phyloP scores from a whole-genome alignment of 768 basidiomycete species.

The Xerocomellus chrysenteron region DNA sequence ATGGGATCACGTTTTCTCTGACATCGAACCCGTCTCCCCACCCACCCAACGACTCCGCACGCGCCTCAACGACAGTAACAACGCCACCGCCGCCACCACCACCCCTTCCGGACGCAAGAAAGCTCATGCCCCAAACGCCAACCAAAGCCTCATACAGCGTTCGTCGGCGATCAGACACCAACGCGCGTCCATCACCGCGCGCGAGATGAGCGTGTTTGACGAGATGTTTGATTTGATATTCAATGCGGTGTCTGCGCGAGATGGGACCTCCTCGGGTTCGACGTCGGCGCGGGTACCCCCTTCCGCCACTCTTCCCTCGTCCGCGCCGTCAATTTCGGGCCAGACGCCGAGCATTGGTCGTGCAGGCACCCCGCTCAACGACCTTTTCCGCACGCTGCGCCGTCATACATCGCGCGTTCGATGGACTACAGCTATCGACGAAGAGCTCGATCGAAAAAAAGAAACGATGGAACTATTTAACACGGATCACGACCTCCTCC shows the following conservation, averaged over 20 bases:
- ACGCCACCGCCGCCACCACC: not conserved
- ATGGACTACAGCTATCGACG: conserved; percentile 51
- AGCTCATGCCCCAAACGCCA: not conserved
- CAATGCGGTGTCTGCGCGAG: conserved; percentile 44
- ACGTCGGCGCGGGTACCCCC: not conserved
- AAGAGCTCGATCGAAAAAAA: conserved; percentile 64
- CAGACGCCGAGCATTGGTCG: conserved; percentile 20
- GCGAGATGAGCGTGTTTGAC: conserved; percentile 64
- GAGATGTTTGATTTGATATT: conserved; percentile 77
- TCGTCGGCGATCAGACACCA: conserved; percentile 23
- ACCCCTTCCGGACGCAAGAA: not conserved
- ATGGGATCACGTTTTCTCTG: conserved; percentile 54
- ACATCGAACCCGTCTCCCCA: conserved; percentile 36
- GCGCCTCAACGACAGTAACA: conserved; percentile 3
- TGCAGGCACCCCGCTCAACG: conserved; percentile 32
- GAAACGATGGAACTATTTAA: conserved; percentile 71
- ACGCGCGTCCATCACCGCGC: conserved; percentile 64
- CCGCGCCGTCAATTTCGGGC: not conserved
- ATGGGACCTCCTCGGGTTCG: conserved; percentile 1
- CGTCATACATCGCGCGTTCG: conserved; percentile 48
- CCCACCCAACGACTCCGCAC: conserved; percentile 13
- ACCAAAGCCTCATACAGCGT: conserved; percentile 6
- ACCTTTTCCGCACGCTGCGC: conserved; percentile 57
- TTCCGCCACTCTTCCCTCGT: not conserved
- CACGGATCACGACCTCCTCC: conserved; percentile 67